A percentile compares a stretch with the other conserved stretches of the same genome.
These are phyloP conservation scores for Lepiota brunneoincarnata DNA, from an alignment of 768 basidiomycete genomes.

Conservation along the genomic window DNA sequence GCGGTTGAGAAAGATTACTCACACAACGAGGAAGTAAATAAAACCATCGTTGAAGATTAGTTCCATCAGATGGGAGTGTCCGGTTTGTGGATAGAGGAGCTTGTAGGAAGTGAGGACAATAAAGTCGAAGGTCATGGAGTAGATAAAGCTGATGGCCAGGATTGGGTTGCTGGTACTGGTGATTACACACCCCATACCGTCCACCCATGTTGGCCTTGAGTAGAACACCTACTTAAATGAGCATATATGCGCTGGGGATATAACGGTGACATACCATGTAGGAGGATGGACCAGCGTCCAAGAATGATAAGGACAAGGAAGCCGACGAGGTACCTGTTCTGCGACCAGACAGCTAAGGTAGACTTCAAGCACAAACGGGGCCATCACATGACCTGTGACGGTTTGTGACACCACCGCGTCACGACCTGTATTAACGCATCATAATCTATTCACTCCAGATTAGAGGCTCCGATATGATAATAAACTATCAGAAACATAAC, in stretches of 20 bases:
- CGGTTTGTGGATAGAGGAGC: constrained; percentile 43
- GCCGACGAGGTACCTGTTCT: constrained; percentile 48
- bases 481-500: no score
- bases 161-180: constrained; percentile 54
- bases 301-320: constrained; percentile 56
- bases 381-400: no score
- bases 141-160: constrained; percentile 67
- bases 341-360: constrained; percentile 73
- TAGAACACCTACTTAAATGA: constrained; percentile 42
- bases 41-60: constrained; percentile 73
- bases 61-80: constrained; percentile 54
- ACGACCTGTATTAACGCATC: no score
- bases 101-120: constrained; percentile 56
- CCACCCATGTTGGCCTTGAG: constrained; percentile 57
- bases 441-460: no score
- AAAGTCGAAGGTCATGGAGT: constrained; percentile 73
- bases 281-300: constrained; percentile 68
- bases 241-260: neutral
- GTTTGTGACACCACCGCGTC: no score
- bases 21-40: constrained; percentile 73
- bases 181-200: constrained; percentile 51
- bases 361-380: no score
- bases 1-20: constrained; percentile 25
- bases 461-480: no score
- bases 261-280: constrained; percentile 47